A percentile compares a stretch with the other conserved stretches of the same genome.
These are phyloP conservation scores for Collybia mongolica DNA, from an alignment of 768 basidiomycete genomes.

Conservation along the genomic window DNA sequence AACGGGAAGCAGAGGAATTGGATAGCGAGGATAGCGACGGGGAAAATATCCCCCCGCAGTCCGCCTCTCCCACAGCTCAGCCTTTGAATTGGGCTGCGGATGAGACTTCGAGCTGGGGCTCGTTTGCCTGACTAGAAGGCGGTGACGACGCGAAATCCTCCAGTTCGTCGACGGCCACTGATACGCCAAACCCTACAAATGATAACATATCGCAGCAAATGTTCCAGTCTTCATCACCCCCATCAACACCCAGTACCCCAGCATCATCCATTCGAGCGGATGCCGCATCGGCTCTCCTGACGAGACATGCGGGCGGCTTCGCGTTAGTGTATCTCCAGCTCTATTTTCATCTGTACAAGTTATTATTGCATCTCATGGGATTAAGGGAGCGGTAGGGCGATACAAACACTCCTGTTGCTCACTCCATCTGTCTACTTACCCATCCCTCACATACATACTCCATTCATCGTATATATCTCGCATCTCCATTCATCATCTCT, in stretches of 20 bases:
- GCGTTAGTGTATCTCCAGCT: conserved; percentile 18
- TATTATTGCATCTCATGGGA: conserved; percentile 21
- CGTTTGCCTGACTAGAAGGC: conserved; percentile 20
- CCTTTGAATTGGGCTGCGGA: background rate
- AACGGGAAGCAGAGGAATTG: conserved; percentile 23
- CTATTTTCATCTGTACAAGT: conserved; percentile 23
- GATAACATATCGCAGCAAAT: background rate
- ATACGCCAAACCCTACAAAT: conserved; percentile 14
- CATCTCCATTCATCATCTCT: background rate
- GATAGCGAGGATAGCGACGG: conserved; percentile 40
- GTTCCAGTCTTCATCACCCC: conserved; percentile 10
- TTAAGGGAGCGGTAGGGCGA: conserved; percentile 3
- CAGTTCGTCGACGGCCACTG: conserved; percentile 1
- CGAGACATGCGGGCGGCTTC: conserved; percentile 17
- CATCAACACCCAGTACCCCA: conserved; percentile 2
- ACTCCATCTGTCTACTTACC: background rate
- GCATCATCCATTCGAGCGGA: conserved; percentile 6
- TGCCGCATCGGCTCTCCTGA: conserved; percentile 12
- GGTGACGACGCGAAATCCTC: conserved; percentile 2
- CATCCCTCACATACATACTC: background rate
- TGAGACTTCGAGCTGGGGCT: too few relatives aligned
- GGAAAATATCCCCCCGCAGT: conserved; percentile 33
- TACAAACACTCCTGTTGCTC: background rate
- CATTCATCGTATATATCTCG: conserved; percentile 5
- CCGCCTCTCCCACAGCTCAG: conserved; percentile 15